Conservation (phyloP, 1,284 basidiomycete genomes). For the Butyriboletus appendiculatus region DNA sequence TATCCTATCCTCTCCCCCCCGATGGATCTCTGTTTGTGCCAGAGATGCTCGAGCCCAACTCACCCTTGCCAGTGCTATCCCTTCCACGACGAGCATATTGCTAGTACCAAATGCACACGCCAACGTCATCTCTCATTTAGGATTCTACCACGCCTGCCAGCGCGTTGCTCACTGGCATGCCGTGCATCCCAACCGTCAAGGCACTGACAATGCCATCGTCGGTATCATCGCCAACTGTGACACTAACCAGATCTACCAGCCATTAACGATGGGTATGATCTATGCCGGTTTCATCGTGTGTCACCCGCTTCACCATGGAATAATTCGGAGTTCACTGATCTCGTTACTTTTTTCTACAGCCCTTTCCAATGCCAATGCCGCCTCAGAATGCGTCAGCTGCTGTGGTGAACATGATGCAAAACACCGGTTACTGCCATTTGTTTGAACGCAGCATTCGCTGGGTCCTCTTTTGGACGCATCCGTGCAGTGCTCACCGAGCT, state of each 20-base stretch:
- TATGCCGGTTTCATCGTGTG: slow-evolving; percentile 35
- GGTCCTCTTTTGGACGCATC: slow-evolving; percentile 32
- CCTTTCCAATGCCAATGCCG: slow-evolving; percentile 41
- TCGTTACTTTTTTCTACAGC: slow-evolving; percentile 8
- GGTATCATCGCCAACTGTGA: slow-evolving; percentile 34
- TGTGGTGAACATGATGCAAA: slow-evolving; percentile 34
- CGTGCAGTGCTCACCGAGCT: too few species aligned
- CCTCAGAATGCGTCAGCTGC: slow-evolving; percentile 39
- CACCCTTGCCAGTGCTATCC: too few species aligned
- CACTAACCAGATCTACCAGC: slow-evolving; percentile 35
- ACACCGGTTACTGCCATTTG: slow-evolving; percentile 32
- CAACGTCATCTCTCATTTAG: slow-evolving; percentile 26
- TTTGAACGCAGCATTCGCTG: slow-evolving; percentile 32
- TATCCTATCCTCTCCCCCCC: too few species aligned
- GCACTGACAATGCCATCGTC: slow-evolving; percentile 23
- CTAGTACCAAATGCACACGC: too few species aligned
- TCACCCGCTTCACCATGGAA: too few species aligned
- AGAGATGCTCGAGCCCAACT: too few species aligned
- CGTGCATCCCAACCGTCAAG: slow-evolving; percentile 22
- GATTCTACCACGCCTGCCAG: slow-evolving; percentile 35
- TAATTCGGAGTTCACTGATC: too few species aligned
- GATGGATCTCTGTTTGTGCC: too few species aligned
- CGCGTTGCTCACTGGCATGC: slow-evolving; percentile 32
- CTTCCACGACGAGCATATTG: slow-evolving; percentile 22
- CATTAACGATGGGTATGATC: slow-evolving; percentile 32